Conservation (phyloP, 495 filamentous ascomycete species). For the Alectoria sarmentosa region DNA sequence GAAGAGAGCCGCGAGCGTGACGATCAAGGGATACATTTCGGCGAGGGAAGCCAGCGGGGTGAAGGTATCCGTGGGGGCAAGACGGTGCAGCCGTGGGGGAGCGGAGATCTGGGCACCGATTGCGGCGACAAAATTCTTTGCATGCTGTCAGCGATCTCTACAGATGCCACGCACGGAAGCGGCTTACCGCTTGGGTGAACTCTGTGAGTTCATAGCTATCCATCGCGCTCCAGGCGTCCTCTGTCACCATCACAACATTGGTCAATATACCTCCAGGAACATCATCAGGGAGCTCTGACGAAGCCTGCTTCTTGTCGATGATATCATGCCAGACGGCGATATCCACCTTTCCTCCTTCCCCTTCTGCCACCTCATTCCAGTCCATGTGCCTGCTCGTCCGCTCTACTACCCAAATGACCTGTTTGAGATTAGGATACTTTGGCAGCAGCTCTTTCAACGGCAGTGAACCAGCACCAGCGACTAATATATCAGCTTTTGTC, state of each 20-base stretch:
- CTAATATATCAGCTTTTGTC: slow-evolving; percentile 67
- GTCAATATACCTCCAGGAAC: slow-evolving; percentile 20
- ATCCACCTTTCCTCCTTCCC: slow-evolving; percentile 60
- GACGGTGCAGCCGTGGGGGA: slow-evolving; percentile 64
- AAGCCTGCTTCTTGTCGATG: slow-evolving; percentile 52
- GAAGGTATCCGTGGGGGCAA: slow-evolving; percentile 70
- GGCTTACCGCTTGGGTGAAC: slow-evolving; percentile 57
- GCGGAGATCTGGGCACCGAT: slow-evolving; percentile 69
- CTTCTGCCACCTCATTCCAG: slow-evolving; percentile 73
- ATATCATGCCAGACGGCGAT: slow-evolving; percentile 86
- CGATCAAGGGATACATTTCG: slow-evolving; percentile 66
- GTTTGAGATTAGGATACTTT: slow-evolving; percentile 59
- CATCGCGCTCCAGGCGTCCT: slow-evolving; percentile 17
- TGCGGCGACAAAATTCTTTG: slow-evolving; percentile 68
- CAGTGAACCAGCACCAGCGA: slow-evolving; percentile 82
- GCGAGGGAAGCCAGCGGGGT: slow-evolving; percentile 81
- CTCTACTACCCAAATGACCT: slow-evolving; percentile 91
- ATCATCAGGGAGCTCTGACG: slow-evolving; percentile 43
- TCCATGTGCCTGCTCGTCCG: slow-evolving; percentile 88
- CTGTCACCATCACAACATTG: slow-evolving; percentile 27
- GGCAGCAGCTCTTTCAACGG: slow-evolving; percentile 67
- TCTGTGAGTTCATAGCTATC: slow-evolving; percentile 61
- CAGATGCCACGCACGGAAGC: neutral
- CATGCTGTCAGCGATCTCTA: slow-evolving; percentile 20
- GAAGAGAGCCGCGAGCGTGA: slow-evolving; percentile 76